Evolutionary conservation across 495 filamentous ascomycete genomes (phyloP).

Genomic region (Lichina pygmaea): DNA sequence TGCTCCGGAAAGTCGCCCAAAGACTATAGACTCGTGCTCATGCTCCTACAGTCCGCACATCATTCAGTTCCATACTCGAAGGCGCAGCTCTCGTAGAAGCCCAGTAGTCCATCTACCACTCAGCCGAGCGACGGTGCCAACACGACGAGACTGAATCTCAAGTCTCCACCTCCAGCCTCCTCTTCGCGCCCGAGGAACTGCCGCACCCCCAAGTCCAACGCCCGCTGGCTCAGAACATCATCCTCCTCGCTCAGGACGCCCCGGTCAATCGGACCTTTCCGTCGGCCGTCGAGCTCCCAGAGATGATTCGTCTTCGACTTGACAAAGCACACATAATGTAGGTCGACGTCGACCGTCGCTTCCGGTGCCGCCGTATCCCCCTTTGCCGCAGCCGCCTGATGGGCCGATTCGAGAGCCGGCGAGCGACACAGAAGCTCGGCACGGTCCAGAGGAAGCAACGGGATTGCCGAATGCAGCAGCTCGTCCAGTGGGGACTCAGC

Average conservation of each 20-base stretch:
- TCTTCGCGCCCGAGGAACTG: slow-evolving; percentile 37
- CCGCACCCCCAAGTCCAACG: slow-evolving; percentile 26
- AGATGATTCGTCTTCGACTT: slow-evolving; percentile 38
- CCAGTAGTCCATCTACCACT: not conserved
- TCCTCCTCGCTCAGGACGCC: slow-evolving; percentile 19
- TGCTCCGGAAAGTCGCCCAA: too few species aligned
- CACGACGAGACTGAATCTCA: slow-evolving; percentile 48
- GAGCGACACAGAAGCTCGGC: slow-evolving; percentile 50
- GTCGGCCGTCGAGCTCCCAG: slow-evolving; percentile 66
- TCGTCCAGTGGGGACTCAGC: slow-evolving; percentile 7
- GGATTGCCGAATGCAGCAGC: slow-evolving; percentile 9
- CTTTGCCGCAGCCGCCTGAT: slow-evolving; percentile 36
- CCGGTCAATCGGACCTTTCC: slow-evolving; percentile 40
- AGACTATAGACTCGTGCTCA: too few species aligned
- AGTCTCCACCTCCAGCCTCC: slow-evolving; percentile 23
- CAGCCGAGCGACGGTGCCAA: slow-evolving; percentile 38
- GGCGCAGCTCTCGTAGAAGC: too few species aligned
- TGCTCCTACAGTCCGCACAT: too few species aligned
- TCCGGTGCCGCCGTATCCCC: slow-evolving; percentile 49
- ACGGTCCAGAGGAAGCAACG: slow-evolving; percentile 26
- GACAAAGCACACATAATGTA: slow-evolving; percentile 68
- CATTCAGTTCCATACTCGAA: too few species aligned
- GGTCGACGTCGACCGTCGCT: slow-evolving; percentile 7
- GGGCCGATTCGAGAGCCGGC: slow-evolving; percentile 39
- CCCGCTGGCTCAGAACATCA: slow-evolving; percentile 41